Evolutionary conservation across 805 yeast genomes (phyloP).

Genomic region (Kurtzmaniella cleridarum): DNA sequence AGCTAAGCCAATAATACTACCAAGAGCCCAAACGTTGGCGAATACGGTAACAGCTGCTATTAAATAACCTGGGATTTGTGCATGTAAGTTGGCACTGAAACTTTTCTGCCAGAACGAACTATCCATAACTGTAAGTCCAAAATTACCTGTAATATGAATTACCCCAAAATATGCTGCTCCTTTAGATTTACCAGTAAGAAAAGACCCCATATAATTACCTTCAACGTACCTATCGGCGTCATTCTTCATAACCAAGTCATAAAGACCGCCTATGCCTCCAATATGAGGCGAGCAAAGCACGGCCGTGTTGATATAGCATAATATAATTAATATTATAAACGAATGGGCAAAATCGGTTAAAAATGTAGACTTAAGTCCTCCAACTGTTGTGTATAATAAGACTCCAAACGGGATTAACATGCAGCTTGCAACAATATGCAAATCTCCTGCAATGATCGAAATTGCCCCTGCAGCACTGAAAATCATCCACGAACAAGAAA

Average conservation of each 20-base stretch:
- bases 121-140: constrained; percentile 35
- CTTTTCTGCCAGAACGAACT: constrained; percentile 38
- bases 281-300: constrained; percentile 19
- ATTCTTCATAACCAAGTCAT: constrained; percentile 14
- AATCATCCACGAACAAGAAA: constrained; percentile 23
- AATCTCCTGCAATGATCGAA: constrained; percentile 21
- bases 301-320: constrained; percentile 22
- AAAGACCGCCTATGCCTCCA: constrained; percentile 24
- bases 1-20: constrained; percentile 30
- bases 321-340: constrained; percentile 17
- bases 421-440: constrained; percentile 21
- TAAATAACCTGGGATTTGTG: constrained; percentile 34
- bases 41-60: constrained; percentile 27
- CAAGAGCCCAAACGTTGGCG: constrained; percentile 32
- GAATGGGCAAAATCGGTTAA: constrained; percentile 40
- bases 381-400: constrained; percentile 42
- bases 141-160: constrained; percentile 29
- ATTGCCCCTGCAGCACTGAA: constrained; percentile 24
- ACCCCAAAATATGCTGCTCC: constrained; percentile 31
- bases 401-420: constrained; percentile 33
- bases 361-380: constrained; percentile 49
- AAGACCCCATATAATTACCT: constrained; percentile 31
- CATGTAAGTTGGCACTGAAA: constrained; percentile 28
- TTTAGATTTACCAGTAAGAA: constrained; percentile 31
- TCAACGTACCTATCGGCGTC: constrained; percentile 16